A percentile compares a stretch with the other conserved stretches of the same genome.
These are phyloP conservation scores for Mycena belliarum DNA, from an alignment of 768 basidiomycete species.

Conservation along the genomic window DNA sequence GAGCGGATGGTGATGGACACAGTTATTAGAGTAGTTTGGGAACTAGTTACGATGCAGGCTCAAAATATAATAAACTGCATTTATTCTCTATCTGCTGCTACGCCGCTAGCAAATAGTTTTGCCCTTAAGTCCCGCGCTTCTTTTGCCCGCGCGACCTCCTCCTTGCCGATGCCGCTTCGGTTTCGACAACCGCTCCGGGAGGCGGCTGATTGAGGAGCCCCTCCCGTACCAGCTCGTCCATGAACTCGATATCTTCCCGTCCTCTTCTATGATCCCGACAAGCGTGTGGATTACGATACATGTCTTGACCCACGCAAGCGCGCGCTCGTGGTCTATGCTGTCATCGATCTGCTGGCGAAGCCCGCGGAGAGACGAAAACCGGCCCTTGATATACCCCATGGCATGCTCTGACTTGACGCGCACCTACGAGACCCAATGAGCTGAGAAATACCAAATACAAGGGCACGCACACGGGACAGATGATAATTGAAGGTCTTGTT, in stretches of 20 bases:
- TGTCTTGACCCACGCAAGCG: slow-evolving; percentile 5
- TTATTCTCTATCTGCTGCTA: neutral
- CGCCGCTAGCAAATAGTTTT: slow-evolving; percentile 3
- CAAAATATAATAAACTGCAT: slow-evolving; percentile 3
- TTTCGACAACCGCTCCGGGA: neutral
- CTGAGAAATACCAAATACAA: slow-evolving; percentile 14
- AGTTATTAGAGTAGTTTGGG: too few relatives aligned
- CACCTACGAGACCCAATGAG: slow-evolving; percentile 15
- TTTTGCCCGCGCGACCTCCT: neutral
- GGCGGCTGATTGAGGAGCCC: neutral
- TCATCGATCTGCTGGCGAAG: slow-evolving; percentile 30
- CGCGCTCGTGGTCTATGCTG: slow-evolving; percentile 11
- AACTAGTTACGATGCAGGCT: too few relatives aligned
- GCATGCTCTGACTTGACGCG: slow-evolving; percentile 32
- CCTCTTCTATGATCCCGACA: neutral
- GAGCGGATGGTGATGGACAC: too few relatives aligned
- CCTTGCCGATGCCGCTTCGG: neutral
- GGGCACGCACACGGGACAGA: slow-evolving; percentile 20
- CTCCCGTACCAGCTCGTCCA: neutral
- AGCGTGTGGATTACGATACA: slow-evolving; percentile 13
- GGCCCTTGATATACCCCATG: slow-evolving; percentile 26
- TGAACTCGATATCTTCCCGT: neutral
- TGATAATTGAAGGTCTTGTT: slow-evolving; percentile 2
- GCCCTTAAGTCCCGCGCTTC: neutral
- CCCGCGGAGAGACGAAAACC: slow-evolving; percentile 26